Percentiles rank a stretch among this genome's conserved stretches.
phyloP scores from a whole-genome alignment of 768 basidiomycete genomes.

The Termitomyces sp. region DNA sequence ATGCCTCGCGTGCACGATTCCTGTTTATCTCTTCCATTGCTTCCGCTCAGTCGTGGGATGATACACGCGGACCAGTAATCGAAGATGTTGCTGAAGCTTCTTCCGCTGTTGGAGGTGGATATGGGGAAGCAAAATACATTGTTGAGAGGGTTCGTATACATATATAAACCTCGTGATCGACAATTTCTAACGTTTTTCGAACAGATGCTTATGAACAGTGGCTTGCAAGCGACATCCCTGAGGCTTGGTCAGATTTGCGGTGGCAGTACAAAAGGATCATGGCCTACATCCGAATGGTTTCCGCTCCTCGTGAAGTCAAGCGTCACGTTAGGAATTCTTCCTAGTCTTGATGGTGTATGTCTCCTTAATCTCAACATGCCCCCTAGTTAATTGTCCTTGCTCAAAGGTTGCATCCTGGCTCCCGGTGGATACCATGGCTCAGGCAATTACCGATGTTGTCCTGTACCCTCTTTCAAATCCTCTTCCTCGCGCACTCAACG shows the following conservation, averaged over 20 bases:
- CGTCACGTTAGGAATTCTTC: neutral
- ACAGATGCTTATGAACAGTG: neutral
- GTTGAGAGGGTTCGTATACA: neutral
- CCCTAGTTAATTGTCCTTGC: neutral
- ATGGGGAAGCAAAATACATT: constrained; percentile 2
- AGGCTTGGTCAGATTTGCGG: constrained; percentile 2
- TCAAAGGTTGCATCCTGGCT: neutral
- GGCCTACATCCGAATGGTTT: neutral
- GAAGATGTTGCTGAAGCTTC: neutral
- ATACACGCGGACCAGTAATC: neutral
- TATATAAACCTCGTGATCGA: constrained; percentile 1
- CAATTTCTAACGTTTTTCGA: neutral
- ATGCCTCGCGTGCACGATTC: neutral
- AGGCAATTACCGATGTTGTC: neutral
- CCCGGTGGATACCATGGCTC: neutral
- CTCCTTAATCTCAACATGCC: neutral
- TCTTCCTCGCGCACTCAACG: neutral
- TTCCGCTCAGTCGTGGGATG: neutral
- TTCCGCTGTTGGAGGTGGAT: neutral
- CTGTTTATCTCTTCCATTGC: constrained; percentile 1
- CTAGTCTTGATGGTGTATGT: neutral
- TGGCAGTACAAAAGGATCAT: neutral
- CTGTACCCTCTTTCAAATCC: neutral
- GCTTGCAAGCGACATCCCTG: neutral
- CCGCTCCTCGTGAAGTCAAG: neutral